Percentiles rank a stretch among this genome's conserved stretches.
phyloP scores from a whole-genome alignment of 2,329 filamentous ascomycete species.

The Beauveria bassiana region DNA sequence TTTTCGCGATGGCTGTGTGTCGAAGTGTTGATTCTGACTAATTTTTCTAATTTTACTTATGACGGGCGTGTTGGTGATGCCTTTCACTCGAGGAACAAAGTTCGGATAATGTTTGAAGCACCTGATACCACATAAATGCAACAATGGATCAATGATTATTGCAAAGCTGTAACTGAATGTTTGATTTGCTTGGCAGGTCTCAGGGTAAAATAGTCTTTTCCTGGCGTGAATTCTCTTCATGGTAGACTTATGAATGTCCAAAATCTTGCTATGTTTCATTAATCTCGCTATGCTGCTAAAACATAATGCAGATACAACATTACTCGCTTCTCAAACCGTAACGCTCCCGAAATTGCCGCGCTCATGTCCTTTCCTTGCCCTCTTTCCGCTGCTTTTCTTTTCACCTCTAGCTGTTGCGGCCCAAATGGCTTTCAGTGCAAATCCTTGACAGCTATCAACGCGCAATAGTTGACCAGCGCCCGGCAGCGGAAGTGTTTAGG shows the following conservation, averaged over 20 bases:
- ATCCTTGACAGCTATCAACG: no score
- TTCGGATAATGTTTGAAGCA: neutral
- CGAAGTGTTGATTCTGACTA: neutral
- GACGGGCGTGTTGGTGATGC: neutral
- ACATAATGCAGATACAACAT: constrained; percentile 5
- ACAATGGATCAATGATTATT: neutral
- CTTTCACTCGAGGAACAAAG: neutral
- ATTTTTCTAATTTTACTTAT: neutral
- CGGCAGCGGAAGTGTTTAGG: neutral
- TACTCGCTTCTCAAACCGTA: constrained; percentile 3
- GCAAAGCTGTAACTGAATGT: neutral
- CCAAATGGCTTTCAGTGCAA: no score
- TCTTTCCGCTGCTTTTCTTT: neutral
- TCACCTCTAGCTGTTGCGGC: neutral
- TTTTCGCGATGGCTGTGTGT: neutral
- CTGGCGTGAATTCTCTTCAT: neutral
- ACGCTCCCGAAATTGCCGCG: neutral
- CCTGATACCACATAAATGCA: constrained; percentile 7
- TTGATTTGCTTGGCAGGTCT: neutral
- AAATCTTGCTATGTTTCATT: neutral
- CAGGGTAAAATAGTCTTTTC: neutral
- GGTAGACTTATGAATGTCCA: neutral
- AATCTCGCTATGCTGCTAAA: constrained; percentile 10
- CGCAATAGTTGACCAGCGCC: neutral
- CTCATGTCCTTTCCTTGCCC: neutral